Conservation (phyloP, 768 basidiomycete species). For the Pulveroboletus ravenelii region DNA sequence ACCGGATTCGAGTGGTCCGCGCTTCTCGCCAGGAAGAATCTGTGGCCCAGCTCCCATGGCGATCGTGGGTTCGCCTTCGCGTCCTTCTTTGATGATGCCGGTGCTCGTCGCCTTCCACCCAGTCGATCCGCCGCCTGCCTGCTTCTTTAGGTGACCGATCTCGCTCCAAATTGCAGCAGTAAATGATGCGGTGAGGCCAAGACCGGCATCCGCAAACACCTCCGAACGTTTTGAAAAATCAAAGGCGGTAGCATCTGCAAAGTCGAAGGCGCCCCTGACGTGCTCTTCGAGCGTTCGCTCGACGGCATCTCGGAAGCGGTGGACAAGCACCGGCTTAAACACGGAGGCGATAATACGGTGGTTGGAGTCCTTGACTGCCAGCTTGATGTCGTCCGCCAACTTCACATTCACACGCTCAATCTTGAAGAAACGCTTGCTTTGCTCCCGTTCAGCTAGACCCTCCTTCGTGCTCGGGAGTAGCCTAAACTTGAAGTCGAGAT, state of each 20-base stretch:
- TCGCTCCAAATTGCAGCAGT: conserved; percentile 50
- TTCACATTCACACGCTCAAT: conserved; percentile 51
- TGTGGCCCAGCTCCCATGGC: conserved; percentile 75
- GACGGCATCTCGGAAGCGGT: conserved; percentile 55
- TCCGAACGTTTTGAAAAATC: conserved; percentile 54
- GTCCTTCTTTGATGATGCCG: conserved; percentile 54
- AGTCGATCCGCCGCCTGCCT: too few relatives aligned
- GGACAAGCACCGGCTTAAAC: conserved; percentile 58
- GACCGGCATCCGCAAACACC: conserved; percentile 63
- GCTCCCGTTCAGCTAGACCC: conserved; percentile 42
- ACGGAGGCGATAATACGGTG: conserved; percentile 57
- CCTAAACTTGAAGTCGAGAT: conserved; percentile 62
- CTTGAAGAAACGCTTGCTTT: conserved; percentile 47
- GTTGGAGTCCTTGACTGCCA: conserved; percentile 57
- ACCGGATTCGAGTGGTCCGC: conserved; percentile 56
- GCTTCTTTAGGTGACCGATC: too few relatives aligned
- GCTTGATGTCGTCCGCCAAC: conserved; percentile 52
- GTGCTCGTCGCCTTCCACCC: conserved; percentile 55
- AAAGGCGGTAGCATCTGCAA: conserved; percentile 51
- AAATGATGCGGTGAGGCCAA: conserved; percentile 43
- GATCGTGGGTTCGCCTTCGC: conserved; percentile 34
- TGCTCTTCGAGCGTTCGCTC: conserved; percentile 56
- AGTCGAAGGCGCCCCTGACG: conserved; percentile 47
- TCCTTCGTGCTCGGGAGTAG: conserved; percentile 49
- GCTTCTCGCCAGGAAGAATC: conserved; percentile 62